Conservation (phyloP, 2,329 filamentous ascomycete genomes). For the Truncatella angustata region DNA sequence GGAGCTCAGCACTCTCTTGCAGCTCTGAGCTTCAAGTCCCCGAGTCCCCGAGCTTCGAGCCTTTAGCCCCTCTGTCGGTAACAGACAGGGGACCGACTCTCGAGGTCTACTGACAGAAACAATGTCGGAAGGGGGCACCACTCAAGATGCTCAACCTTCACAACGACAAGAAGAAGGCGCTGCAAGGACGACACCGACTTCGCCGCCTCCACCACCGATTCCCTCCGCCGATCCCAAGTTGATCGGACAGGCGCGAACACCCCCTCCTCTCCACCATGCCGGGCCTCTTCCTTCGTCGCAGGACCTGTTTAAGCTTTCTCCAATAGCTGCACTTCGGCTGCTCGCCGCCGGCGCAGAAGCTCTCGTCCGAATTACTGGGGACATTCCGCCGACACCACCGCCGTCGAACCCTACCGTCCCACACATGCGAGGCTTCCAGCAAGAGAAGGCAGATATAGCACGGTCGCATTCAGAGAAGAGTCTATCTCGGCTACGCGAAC, state of each 20-base stretch:
- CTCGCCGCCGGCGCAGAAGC: conserved; percentile 71
- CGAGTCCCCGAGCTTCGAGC: too few species aligned
- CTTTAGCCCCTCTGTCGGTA: conserved; percentile 4
- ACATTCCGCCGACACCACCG: conserved; percentile 78
- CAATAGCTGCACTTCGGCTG: conserved; percentile 74
- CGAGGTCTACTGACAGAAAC: background rate
- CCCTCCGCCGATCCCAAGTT: conserved; percentile 36
- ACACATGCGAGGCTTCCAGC: conserved; percentile 61
- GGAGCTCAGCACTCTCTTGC: too few species aligned
- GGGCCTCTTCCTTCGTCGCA: conserved; percentile 42
- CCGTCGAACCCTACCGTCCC: conserved; percentile 62
- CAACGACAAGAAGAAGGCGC: background rate
- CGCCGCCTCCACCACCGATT: conserved; percentile 36
- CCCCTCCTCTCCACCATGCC: conserved; percentile 43
- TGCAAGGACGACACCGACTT: conserved; percentile 22
- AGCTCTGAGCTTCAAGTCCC: too few species aligned
- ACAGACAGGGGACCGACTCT: background rate
- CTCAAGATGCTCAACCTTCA: background rate
- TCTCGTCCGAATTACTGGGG: conserved; percentile 70
- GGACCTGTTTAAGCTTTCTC: conserved; percentile 71
- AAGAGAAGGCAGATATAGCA: conserved; percentile 60
- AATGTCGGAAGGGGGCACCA: background rate
- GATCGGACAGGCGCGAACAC: conserved; percentile 27
- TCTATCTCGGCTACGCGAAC: conserved; percentile 42
- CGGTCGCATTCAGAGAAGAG: conserved; percentile 57